phyloP scores from a whole-genome alignment of 2,329 filamentous ascomycete genomes.

The Trichoderma sp. region DNA sequence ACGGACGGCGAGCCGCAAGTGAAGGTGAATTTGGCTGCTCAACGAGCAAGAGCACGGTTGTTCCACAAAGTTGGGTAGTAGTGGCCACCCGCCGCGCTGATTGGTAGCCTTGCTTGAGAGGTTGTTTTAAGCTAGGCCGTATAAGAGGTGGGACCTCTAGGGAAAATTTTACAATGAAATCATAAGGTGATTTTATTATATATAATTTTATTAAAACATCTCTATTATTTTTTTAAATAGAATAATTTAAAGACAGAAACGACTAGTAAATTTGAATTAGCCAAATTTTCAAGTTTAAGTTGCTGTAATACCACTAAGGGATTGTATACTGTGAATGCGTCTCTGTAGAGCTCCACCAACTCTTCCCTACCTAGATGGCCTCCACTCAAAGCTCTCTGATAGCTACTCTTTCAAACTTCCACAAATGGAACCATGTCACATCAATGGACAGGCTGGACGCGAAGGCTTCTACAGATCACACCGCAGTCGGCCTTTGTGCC shows the following conservation, averaged over 20 bases:
- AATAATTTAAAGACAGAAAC: background rate
- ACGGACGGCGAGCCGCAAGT: constrained; percentile 21
- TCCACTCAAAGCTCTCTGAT: background rate
- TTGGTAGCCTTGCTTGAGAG: constrained; percentile 21
- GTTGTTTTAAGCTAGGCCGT: constrained; percentile 4
- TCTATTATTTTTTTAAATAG: too few relatives aligned
- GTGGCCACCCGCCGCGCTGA: constrained; percentile 9
- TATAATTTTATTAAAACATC: background rate
- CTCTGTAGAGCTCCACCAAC: background rate
- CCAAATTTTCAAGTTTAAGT: too few relatives aligned
- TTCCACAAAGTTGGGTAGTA: constrained; percentile 16
- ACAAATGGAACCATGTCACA: constrained; percentile 11
- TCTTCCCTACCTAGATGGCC: background rate
- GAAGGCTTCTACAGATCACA: background rate
- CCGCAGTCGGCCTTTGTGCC: background rate
- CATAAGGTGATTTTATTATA: background rate
- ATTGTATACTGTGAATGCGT: background rate
- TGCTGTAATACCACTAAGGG: background rate
- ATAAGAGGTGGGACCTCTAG: background rate
- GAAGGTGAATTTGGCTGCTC: constrained; percentile 29
- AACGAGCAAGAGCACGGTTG: constrained; percentile 15
- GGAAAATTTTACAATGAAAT: background rate
- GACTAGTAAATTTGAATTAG: too few relatives aligned
- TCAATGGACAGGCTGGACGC: background rate
- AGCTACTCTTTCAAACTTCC: background rate